Conservation (phyloP, 1,284 basidiomycete genomes). For the Ceratobasidium sp. region DNA sequence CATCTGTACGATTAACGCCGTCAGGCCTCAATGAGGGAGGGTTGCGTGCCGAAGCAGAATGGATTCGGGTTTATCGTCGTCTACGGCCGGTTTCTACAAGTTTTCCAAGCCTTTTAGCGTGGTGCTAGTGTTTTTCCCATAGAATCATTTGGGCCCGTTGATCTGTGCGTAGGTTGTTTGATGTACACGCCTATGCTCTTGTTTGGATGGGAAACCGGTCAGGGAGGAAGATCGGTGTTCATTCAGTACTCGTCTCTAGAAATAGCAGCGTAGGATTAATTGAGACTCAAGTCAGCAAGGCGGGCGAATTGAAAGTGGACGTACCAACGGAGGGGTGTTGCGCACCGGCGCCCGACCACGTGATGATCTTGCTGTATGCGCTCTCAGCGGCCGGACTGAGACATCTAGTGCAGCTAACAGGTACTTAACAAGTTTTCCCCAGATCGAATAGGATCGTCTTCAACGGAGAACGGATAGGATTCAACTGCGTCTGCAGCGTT, state of each 20-base stretch:
- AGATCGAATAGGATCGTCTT: slow-evolving; percentile 74
- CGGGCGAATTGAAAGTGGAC: slow-evolving; percentile 54
- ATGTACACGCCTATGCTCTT: slow-evolving; percentile 93
- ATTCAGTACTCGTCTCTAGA: slow-evolving; percentile 98
- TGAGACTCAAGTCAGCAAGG: slow-evolving; percentile 55
- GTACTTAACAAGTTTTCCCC: too few relatives aligned
- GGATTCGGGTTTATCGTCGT: slow-evolving; percentile 95
- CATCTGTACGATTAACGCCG: slow-evolving; percentile 63
- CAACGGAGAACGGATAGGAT: slow-evolving; percentile 67
- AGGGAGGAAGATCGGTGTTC: slow-evolving; percentile 98
- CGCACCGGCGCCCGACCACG: too few relatives aligned
- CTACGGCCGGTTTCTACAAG: slow-evolving; percentile 94
- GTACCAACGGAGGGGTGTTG: slow-evolving; percentile 95
- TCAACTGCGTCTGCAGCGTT: slow-evolving; percentile 71
- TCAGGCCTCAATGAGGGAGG: slow-evolving; percentile 16
- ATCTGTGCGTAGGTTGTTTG: slow-evolving; percentile 98
- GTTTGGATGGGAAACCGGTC: slow-evolving; percentile 99
- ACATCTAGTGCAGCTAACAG: too few relatives aligned
- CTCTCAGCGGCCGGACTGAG: too few relatives aligned
- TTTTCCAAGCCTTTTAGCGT: slow-evolving; percentile 97
- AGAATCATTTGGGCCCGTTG: slow-evolving; percentile 96
- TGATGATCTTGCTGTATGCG: too few relatives aligned
- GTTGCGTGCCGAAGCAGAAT: slow-evolving; percentile 75
- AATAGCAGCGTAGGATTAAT: slow-evolving; percentile 97
- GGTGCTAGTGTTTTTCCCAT: slow-evolving; percentile 96